Evolutionary conservation across 441 rosid genomes (phyloP).

Genomic region (Pelargonium australe): DNA sequence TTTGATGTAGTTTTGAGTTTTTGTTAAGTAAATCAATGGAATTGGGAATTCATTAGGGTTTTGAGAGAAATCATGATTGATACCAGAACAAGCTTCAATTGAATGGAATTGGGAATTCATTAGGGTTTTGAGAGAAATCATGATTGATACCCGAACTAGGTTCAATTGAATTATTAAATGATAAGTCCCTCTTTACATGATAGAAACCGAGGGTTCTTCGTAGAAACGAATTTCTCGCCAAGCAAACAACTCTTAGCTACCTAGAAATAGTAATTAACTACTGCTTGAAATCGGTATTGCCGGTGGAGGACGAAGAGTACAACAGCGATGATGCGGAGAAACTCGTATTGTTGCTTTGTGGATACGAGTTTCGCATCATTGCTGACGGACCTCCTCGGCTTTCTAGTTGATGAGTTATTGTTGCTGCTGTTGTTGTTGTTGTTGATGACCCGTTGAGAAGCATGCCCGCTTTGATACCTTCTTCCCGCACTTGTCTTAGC

Average conservation of each 20-base stretch:
- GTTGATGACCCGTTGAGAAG: slow-evolving; percentile 64
- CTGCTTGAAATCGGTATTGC: slow-evolving; percentile 27
- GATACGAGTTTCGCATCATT: slow-evolving; percentile 30
- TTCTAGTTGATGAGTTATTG: slow-evolving; percentile 20
- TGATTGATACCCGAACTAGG: no score
- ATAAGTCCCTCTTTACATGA: background rate
- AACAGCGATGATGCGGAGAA: slow-evolving; percentile 73
- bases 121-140: no score
- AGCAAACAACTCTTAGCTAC: slow-evolving; percentile 1
- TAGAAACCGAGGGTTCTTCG: no score
- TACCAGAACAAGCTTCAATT: no score
- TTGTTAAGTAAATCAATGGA: no score
- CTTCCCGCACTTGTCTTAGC: slow-evolving; percentile 78
- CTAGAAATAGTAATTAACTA: background rate
- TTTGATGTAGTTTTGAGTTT: no score
- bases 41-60: no score
- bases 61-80: no score
- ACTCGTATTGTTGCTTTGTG: slow-evolving; percentile 66
- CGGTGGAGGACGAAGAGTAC: slow-evolving; percentile 48
- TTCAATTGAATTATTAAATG: background rate
- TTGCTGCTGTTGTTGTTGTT: slow-evolving; percentile 1
- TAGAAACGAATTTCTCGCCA: background rate
- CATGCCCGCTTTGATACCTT: slow-evolving; percentile 68
- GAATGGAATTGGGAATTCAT: no score
- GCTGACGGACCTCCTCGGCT: slow-evolving; percentile 31